A percentile compares a stretch with the other conserved stretches of the same genome.
Conservation (phyloP, 192 early-diverging fungal genomes). For the Phlyctochytrium planicorne region DNA sequence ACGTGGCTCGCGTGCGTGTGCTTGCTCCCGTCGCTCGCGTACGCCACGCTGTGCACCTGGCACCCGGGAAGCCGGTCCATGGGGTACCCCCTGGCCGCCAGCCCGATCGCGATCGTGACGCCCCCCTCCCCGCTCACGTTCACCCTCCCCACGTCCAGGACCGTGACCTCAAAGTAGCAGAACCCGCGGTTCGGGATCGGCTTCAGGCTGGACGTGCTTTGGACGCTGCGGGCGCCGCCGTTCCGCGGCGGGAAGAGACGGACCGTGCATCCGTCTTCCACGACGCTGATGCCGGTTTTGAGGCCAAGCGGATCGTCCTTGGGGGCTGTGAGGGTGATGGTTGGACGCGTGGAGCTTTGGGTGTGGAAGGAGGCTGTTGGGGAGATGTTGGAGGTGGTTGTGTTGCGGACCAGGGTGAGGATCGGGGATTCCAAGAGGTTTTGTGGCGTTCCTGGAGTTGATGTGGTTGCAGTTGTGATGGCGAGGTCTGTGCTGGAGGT, state of each 20-base stretch:
- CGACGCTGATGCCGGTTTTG: neutral
- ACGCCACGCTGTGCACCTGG: neutral
- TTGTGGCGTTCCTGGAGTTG: neutral
- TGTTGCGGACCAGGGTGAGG: neutral
- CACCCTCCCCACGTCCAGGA: neutral
- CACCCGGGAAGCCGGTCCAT: constrained; percentile 3
- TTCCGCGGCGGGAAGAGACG: neutral
- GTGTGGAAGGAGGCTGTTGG: neutral
- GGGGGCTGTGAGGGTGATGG: neutral
- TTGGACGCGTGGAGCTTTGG: neutral
- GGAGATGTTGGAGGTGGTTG: neutral
- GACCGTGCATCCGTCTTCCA: neutral
- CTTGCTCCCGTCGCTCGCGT: neutral
- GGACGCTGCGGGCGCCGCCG: neutral
- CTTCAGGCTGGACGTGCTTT: neutral
- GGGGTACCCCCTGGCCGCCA: neutral
- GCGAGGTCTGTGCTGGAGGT: neutral
- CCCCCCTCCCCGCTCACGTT: neutral
- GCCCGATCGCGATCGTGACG: neutral
- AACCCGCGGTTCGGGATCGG: neutral
- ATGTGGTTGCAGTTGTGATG: neutral
- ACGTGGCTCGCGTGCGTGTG: constrained; percentile 1
- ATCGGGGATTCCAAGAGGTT: neutral
- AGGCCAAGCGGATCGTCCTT: constrained; percentile 1
- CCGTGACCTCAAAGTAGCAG: constrained; percentile 27